These are phyloP conservation scores for Helichrysum umbraculigerum DNA, from an alignment of 129 eudicot genomes.

Conservation along the genomic window DNA sequence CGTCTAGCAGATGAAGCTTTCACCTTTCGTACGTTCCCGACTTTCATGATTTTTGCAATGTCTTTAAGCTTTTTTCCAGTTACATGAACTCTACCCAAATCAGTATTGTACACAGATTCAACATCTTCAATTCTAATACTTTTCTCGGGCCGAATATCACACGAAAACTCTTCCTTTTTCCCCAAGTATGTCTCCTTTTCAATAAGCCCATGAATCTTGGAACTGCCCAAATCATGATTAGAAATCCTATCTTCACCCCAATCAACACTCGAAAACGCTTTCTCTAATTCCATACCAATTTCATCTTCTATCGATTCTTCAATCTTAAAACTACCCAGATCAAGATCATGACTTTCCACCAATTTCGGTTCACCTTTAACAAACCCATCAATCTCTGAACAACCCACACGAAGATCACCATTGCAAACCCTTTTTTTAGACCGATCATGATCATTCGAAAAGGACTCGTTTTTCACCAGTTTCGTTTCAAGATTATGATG, in stretches of 20 bases:
- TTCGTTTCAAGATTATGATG: neutral
- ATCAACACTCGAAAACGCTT: neutral
- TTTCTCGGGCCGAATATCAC: constrained; percentile 19
- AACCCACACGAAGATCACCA: neutral
- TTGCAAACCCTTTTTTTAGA: neutral
- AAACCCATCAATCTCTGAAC: neutral
- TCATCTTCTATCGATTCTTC: neutral
- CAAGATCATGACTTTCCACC: neutral
- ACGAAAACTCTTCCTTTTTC: neutral
- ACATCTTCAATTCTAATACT: constrained; percentile 26
- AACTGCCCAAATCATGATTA: neutral
- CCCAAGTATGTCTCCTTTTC: neutral
- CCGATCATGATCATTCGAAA: neutral
- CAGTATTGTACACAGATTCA: constrained; percentile 9
- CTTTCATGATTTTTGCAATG: neutral
- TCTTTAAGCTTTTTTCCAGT: neutral
- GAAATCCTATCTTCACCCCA: neutral
- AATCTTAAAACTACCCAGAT: neutral
- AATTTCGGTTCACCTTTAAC: neutral
- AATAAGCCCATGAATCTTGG: neutral
- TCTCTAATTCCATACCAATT: neutral
- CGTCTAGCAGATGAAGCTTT: constrained; percentile 14
- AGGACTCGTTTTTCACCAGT: neutral
- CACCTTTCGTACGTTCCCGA: constrained; percentile 3
- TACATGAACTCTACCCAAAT: neutral